Evolutionary conservation across 2,329 filamentous ascomycete species (phyloP).

Genomic region (Clathrospora elynae): DNA sequence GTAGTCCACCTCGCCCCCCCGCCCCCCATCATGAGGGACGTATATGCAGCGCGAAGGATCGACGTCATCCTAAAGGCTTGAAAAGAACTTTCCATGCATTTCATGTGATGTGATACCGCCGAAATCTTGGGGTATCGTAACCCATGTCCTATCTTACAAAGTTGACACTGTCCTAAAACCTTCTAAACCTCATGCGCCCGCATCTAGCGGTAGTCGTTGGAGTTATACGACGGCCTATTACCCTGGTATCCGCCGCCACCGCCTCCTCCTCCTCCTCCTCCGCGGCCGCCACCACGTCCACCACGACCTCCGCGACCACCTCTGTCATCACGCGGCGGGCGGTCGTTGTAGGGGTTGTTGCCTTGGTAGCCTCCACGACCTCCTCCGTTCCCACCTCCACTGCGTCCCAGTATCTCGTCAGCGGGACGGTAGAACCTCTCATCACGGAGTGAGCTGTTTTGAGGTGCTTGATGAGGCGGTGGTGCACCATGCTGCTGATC

Average conservation of each 20-base stretch:
- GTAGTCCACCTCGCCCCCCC: too few relatives aligned
- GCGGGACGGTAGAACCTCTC: constrained; percentile 34
- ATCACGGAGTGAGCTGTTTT: constrained; percentile 28
- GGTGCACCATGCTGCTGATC: constrained; percentile 27
- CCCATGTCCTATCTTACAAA: constrained; percentile 9
- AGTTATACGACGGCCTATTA: constrained; percentile 20
- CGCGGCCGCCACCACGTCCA: constrained; percentile 32
- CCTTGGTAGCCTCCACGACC: constrained; percentile 24
- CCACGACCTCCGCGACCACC: constrained; percentile 29
- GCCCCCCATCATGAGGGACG: too few relatives aligned
- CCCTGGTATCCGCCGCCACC: constrained; percentile 20
- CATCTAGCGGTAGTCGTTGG: constrained; percentile 24
- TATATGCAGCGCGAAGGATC: too few relatives aligned
- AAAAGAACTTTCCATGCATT: background rate
- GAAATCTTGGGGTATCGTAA: background rate
- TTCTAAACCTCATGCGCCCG: background rate
- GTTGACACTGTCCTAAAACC: background rate
- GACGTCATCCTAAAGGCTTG: too few relatives aligned
- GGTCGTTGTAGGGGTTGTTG: constrained; percentile 29
- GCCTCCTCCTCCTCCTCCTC: constrained; percentile 24
- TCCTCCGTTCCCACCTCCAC: constrained; percentile 28
- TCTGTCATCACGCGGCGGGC: constrained; percentile 23
- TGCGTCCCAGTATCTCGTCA: constrained; percentile 31
- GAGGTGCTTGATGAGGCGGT: constrained; percentile 26
- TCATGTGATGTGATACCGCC: background rate